Evolutionary conservation across 768 basidiomycete species (phyloP), one percentile per base, ranked within the genome.

Genomic region (Xerocomus brunneocitrinus): DNA sequence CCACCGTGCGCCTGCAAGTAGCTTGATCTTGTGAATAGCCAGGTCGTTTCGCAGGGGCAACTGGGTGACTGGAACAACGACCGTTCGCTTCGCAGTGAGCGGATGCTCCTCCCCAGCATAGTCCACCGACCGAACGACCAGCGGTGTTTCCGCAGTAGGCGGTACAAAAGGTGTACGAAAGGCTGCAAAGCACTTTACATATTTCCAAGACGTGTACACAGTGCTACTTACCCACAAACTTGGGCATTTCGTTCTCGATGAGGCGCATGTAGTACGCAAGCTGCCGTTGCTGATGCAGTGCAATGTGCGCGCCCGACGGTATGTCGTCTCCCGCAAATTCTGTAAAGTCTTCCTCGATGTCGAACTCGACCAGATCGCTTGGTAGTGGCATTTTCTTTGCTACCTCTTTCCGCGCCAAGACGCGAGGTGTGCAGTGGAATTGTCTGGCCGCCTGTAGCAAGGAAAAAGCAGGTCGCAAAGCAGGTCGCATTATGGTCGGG

Each of bases 1-100:
- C 93, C 92, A 98, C 52, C 95, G 77, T 25, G 88, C 75, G 12
- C 95, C 95, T 16, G 95, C 91, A 35, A 99, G 77, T 3, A 98
- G 76, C 65, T 92, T 90, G 64, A 95, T 74, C 69, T 89, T 91
- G 71, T 95, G 91, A 9, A 85, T 68, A 6, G 91, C 88, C 22
- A 72, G 69, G n/a, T 80, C 75, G 48, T 75, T 67, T 38, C 73
- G 74, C 59, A 98, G 73, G 0, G 91, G 85, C 40, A 98, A 77
- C 12, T 78, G 69, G 54, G 88, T 77, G 35, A 98, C 82, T 13
- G 91, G 80, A 12, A 83, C 87, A 16, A 90, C 83, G 50, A 93
- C 75, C 49, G 76, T 79, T 49, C 87, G 83, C 69, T 95, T 94
- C 24, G 76, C 72, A 12, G 76, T 78, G 5, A 78, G 84, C 13